Percentiles rank a stretch among this genome's conserved stretches.
Evolutionary conservation across 306 rosid species (phyloP).

Genomic region (Quercus gilva): DNA sequence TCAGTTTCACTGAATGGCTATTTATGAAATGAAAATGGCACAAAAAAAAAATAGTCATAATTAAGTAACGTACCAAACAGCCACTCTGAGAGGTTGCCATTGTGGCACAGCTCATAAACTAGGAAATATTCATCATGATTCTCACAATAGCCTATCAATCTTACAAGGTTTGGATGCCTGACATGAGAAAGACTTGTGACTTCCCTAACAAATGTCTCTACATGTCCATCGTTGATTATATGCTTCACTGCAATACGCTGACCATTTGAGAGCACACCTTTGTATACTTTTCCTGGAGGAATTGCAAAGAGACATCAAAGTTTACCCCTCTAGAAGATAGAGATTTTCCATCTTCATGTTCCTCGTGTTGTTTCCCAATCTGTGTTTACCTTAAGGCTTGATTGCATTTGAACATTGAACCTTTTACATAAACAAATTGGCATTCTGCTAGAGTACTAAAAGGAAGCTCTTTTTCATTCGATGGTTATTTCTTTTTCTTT

Average conservation of each 20-base stretch:
- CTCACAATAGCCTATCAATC: constrained; percentile 48
- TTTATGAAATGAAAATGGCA: not conserved
- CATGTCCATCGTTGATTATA: constrained; percentile 47
- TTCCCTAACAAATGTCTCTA: constrained; percentile 61
- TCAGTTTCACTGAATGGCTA: not conserved
- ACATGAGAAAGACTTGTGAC: constrained; percentile 60
- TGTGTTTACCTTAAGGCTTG: not conserved
- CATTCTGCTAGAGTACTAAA: not conserved
- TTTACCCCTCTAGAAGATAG: not conserved
- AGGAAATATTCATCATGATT: constrained; percentile 56
- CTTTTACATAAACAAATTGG: not conserved
- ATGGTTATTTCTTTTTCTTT: not conserved
- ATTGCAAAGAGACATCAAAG: not conserved
- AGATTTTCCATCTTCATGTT: not conserved
- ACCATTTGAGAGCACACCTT: constrained; percentile 51
- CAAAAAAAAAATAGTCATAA: not conserved
- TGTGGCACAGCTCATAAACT: constrained; percentile 63
- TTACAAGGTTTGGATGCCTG: constrained; percentile 55
- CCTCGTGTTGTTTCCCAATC: not conserved
- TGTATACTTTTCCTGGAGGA: constrained; percentile 54
- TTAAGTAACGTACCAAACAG: constrained; percentile 47
- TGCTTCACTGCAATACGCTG: constrained; percentile 60
- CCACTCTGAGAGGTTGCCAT: constrained; percentile 71
- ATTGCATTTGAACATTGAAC: not conserved
- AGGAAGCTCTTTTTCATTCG: not conserved